Base-by-base conservation (phyloP, 306 rosid species). In the Trifolium repens region DNA sequence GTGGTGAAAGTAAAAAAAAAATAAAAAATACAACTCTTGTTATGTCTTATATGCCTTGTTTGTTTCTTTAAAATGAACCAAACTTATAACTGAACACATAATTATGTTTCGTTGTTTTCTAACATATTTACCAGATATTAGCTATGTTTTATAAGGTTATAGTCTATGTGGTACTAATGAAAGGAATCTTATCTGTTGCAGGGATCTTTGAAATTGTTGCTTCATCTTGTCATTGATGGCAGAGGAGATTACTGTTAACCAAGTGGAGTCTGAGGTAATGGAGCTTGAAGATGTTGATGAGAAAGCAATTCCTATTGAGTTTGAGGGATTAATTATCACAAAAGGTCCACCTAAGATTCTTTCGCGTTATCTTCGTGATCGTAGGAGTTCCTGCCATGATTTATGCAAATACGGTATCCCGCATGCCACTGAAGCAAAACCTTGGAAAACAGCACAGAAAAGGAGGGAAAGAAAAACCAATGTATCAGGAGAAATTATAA, bases 331-430 rank as follows among this genome's bases (percentile, higher is more conserved):
- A 65, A 70, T 17, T 32, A 49, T 58, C 42, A 71, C 52, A 61
- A 61, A 34, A 77, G 55, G 66, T 58, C 64, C 73, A 32, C 47
- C 34, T 22, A 84, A 73, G 85, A 73, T 80, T 75, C 80, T 32
- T 35, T 78, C 98, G 4, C 98, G 98, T 15, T 93, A 91, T 83
- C 97, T 77, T 26, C 14, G 78, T 26, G 83, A 67, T 37, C 83
- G 80, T 42, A n/a, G 32, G 8, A 70, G 89, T 71, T 93, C 98
- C 61, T 89, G 97, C 72, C 98, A 93, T 80, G 97, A 91, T 65
- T 3, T 58, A 15, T 93, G 98, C 87, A 93, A 91, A 76, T 89
- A 81, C 78, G 98, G 98, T 81, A 12, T 53, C n/a, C 79, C 60
- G 32, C 82, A 85, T 69, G 77, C 34, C 15, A 26, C 30, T 26